phyloP scores from a whole-genome alignment of 768 basidiomycete genomes.

The Mycena galopus region DNA sequence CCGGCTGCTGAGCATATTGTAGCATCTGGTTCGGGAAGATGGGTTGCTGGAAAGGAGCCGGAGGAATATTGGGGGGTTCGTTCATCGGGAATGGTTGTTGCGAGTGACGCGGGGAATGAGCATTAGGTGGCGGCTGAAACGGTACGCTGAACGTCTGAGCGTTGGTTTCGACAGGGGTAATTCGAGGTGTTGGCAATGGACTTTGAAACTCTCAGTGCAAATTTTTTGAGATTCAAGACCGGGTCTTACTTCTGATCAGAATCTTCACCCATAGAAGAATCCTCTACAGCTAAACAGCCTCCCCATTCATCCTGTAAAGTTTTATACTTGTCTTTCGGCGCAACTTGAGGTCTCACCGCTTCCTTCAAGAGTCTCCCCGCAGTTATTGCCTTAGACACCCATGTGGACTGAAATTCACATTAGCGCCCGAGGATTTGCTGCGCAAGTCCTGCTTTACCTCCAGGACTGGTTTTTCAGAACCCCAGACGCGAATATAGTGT shows the following conservation, averaged over 20 bases:
- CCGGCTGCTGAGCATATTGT: slow-evolving; percentile 21
- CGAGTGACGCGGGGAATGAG: background rate
- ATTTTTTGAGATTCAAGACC: slow-evolving; percentile 7
- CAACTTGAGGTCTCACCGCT: slow-evolving; percentile 13
- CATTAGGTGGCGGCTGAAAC: background rate
- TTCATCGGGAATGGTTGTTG: slow-evolving; percentile 5
- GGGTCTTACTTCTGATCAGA: slow-evolving; percentile 61
- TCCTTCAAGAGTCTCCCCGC: slow-evolving; percentile 59
- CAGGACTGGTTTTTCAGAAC: slow-evolving; percentile 59
- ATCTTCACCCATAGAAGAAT: slow-evolving; percentile 24
- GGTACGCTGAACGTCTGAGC: slow-evolving; percentile 6
- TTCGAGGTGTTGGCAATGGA: slow-evolving; percentile 74
- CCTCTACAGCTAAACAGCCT: slow-evolving; percentile 34
- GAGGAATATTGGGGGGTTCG: slow-evolving; percentile 5
- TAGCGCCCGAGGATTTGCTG: slow-evolving; percentile 46
- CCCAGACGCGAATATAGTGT: slow-evolving; percentile 72
- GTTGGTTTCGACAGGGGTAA: slow-evolving; percentile 58
- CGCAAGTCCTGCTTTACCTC: slow-evolving; percentile 34
- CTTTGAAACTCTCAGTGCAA: slow-evolving; percentile 50
- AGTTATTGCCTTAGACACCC: slow-evolving; percentile 63
- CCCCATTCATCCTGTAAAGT: slow-evolving; percentile 40
- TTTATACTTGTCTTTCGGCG: background rate
- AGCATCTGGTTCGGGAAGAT: slow-evolving; percentile 11
- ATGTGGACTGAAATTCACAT: slow-evolving; percentile 65
- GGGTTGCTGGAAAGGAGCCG: slow-evolving; percentile 7